phyloP scores from a whole-genome alignment of 768 basidiomycete species.

The Xerocomellus intermedius region DNA sequence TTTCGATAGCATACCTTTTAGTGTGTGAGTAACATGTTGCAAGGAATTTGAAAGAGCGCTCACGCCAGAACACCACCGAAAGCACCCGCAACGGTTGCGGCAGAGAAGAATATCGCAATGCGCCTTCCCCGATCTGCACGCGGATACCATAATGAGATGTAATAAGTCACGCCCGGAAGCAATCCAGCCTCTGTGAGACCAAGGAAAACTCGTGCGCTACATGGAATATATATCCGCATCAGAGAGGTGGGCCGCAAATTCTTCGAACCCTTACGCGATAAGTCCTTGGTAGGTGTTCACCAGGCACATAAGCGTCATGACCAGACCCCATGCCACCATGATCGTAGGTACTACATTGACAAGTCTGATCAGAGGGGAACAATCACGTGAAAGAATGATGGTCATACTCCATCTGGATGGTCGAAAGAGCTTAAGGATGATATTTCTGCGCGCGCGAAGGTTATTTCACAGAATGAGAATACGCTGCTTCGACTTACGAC shows the following conservation, averaged over 20 bases:
- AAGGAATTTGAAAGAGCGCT: constrained; percentile 10
- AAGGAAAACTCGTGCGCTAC: constrained; percentile 42
- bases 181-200: constrained; percentile 49
- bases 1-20: constrained; percentile 35
- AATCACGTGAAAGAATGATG: not conserved
- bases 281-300: constrained; percentile 34
- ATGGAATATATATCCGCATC: not conserved
- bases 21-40: not conserved
- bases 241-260: not conserved
- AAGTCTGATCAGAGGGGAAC: constrained; percentile 8
- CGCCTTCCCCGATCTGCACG: constrained; percentile 55
- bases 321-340: constrained; percentile 40
- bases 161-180: constrained; percentile 42
- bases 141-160: constrained; percentile 60
- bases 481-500: constrained; percentile 28
- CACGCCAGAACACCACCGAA: constrained; percentile 51
- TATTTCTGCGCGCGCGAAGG: constrained; percentile 32
- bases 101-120: constrained; percentile 63
- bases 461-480: constrained; percentile 1
- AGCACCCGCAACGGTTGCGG: constrained; percentile 53
- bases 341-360: constrained; percentile 37
- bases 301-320: constrained; percentile 40
- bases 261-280: constrained; percentile 26
- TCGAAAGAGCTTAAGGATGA: constrained; percentile 35
- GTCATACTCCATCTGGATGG: constrained; percentile 38